Base-by-base conservation (phyloP, 306 rosid species). In the Carpinus viminea region DNA sequence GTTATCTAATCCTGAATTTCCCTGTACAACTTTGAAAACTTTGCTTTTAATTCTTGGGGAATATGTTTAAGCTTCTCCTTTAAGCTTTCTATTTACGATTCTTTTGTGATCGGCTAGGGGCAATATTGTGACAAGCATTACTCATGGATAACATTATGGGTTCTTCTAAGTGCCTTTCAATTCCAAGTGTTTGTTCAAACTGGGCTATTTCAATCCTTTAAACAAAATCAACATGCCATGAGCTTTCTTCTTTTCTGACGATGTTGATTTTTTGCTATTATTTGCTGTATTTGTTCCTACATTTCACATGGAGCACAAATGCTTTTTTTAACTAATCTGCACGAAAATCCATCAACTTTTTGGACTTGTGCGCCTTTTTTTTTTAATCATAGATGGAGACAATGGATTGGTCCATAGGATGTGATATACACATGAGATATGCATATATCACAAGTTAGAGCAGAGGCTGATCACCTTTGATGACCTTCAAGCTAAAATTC, bases 241-340 rank as follows among this genome's bases (percentile, higher is more conserved):
- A 84, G 80, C 87, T 85, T 83, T 76, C 76, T 87, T 87, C 72
- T 83, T 81, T 78, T 74, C 74, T 83, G 61, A 52, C 57, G 50
- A 70, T 48, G 68, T 87, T 86, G 82, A 76, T 76, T 91, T 92
- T 74, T 76, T 78, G 69, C 82, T 47, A 80, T 78, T 70, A 68
- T 79, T 76, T 80, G 82, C 64, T 81, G 62, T 71, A 34, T 83
- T 66, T 81, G 77, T 77, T 78, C 80, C 80, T 78, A 80, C 86
- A 76, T 81, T 83, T 86, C 89, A 85, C 87, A 76, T 85, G 89
- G 86, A 83, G 87, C 80, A 81, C 83, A 84, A 86, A 80, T 81
- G 85, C 90, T 83, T 82, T 83, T 68, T 62, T 79, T 80, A 66
- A 31, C 34, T 31, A 41, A 41, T 41, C 7, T 41, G 45, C 45